Evolutionary conservation across 2,329 filamentous ascomycete genomes (phyloP), one percentile per base, ranked within the genome.

Genomic region (Aspergillus niger): DNA sequence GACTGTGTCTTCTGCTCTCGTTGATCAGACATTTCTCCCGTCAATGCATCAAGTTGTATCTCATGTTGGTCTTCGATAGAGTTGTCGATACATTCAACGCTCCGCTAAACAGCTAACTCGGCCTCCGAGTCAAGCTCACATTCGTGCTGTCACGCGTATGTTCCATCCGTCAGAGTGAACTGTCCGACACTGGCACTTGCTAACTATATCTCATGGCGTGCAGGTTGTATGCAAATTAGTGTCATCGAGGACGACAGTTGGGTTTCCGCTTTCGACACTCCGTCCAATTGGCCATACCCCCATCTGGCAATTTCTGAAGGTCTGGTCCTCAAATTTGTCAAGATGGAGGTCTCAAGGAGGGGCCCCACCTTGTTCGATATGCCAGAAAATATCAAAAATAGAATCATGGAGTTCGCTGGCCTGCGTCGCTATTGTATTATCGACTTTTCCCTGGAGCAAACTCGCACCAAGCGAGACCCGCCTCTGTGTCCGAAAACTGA

Each of bases 351-450:
- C 41, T 10, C 38, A 26, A 11, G 24, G 10, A 59, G 24, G 13
- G 38, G 24, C 3, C 36, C 49, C 20, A 65, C 64, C 0, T 65
- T 70, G 36, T 41, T 68, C 8, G 60, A 69, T 30, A 58, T 71
- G n/a, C 69, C 69, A 5, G 39, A 66, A 10, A 20, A 63, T 8
- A 44, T 63, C 43, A 62, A 64, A 52, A 60, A 60, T 17, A 65
- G 43, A 15, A 70, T 72, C 30, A 61, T 71, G 15, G 24, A 59
- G 28, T 67, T 69, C 51, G 60, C 62, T 32, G 65, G 64, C 3
- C 60, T 72, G 8, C 36, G 69, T 41, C 63, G 70, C 13, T 57
- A 61, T 8, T 70, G 69, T 32, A 48, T 65, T 24, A 66, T 70
- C 51, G 53, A 69, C 20, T 24, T 69, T 11, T 47, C 39, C 5